A percentile compares a stretch with the other conserved stretches of the same genome.
Evolutionary conservation across 2,329 filamentous ascomycete genomes (phyloP).

Genomic region (Verticillium nubilum): DNA sequence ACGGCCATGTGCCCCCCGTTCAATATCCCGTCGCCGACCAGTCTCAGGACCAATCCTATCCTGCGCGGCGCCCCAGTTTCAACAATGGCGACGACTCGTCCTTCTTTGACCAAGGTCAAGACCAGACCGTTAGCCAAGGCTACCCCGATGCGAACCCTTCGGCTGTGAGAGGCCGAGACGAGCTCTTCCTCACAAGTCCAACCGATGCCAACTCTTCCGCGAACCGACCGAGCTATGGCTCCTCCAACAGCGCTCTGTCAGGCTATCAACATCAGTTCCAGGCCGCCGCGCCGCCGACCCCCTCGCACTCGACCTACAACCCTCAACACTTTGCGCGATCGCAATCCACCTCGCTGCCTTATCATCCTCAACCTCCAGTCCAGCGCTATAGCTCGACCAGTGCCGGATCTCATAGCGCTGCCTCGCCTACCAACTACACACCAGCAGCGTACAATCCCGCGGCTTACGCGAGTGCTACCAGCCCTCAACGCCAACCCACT

Average conservation of each 20-base stretch:
- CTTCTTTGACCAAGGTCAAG: constrained; percentile 20
- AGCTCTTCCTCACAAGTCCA: constrained; percentile 57
- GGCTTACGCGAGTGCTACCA: constrained; percentile 45
- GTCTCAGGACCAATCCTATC: constrained; percentile 31
- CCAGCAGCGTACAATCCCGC: constrained; percentile 55
- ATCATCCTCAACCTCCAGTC: constrained; percentile 36
- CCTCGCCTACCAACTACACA: constrained; percentile 34
- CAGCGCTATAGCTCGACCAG: constrained; percentile 30
- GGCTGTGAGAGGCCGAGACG: constrained; percentile 41
- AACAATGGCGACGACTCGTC: constrained; percentile 68
- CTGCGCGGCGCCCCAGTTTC: constrained; percentile 61
- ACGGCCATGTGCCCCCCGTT: constrained; percentile 61
- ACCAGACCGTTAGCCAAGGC: constrained; percentile 5
- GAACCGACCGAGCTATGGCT: constrained; percentile 29
- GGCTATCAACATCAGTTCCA: constrained; percentile 49
- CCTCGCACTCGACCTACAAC: constrained; percentile 57
- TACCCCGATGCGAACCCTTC: constrained; percentile 20
- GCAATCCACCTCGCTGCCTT: constrained; percentile 46
- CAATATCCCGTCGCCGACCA: constrained; percentile 52
- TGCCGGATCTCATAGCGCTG: constrained; percentile 29
- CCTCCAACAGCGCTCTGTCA: constrained; percentile 39
- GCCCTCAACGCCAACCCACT: constrained; percentile 45
- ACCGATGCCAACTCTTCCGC: constrained; percentile 22
- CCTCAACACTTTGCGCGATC: constrained; percentile 59
- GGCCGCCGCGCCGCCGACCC: constrained; percentile 37